Evolutionary conservation across 2,329 filamentous ascomycete species (phyloP).

Genomic region (Fusarium denticulatum): DNA sequence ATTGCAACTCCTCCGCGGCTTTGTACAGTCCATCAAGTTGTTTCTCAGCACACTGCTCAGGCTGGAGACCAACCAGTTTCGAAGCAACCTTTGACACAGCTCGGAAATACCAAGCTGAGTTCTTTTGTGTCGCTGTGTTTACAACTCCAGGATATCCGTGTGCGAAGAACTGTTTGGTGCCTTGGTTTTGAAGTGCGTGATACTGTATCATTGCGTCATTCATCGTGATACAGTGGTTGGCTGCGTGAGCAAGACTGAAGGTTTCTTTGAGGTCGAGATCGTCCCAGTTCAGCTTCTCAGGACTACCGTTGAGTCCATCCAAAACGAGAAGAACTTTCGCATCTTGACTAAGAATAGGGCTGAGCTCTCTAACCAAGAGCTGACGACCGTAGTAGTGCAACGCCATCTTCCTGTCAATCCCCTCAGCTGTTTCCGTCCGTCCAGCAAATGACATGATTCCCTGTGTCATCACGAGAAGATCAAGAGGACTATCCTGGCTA

Average conservation of each 20-base stretch:
- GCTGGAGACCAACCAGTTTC: slow-evolving; percentile 41
- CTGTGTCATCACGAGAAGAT: slow-evolving; percentile 52
- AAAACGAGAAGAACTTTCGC: slow-evolving; percentile 53
- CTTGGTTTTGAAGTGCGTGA: slow-evolving; percentile 35
- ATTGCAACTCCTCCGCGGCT: slow-evolving; percentile 7
- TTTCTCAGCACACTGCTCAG: slow-evolving; percentile 44
- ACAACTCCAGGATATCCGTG: slow-evolving; percentile 55
- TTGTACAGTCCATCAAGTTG: slow-evolving; percentile 40
- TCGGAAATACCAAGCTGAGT: slow-evolving; percentile 36
- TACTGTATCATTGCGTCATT: slow-evolving; percentile 51
- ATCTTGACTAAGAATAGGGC: slow-evolving; percentile 47
- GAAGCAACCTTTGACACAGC: slow-evolving; percentile 42
- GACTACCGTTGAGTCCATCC: slow-evolving; percentile 44
- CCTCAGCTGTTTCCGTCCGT: slow-evolving; percentile 54
- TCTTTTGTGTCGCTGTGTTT: slow-evolving; percentile 4
- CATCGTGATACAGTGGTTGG: slow-evolving; percentile 52
- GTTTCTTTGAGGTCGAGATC: slow-evolving; percentile 52
- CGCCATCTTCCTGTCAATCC: slow-evolving; percentile 56
- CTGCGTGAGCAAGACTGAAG: slow-evolving; percentile 48
- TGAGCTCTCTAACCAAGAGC: slow-evolving; percentile 54
- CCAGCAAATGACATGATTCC: slow-evolving; percentile 50
- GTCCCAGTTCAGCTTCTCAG: slow-evolving; percentile 48
- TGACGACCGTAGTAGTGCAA: slow-evolving; percentile 58
- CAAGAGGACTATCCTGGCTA: slow-evolving; percentile 35
- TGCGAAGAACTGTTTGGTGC: slow-evolving; percentile 44